These are phyloP conservation scores for Vigna reflexopilosa DNA, from an alignment of 306 rosid species.

Conservation along the genomic window DNA sequence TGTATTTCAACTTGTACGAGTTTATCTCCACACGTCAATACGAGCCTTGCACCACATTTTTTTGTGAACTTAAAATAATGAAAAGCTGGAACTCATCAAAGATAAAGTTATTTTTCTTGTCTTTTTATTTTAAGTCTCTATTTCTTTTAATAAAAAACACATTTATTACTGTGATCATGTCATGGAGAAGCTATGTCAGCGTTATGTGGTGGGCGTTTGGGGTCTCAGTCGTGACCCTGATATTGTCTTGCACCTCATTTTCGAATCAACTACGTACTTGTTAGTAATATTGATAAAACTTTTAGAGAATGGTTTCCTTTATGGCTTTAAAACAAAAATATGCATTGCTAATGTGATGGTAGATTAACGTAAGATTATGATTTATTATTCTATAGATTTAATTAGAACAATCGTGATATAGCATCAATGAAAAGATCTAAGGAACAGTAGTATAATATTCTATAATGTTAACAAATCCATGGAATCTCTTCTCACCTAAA, in stretches of 20 bases:
- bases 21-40: constrained; percentile 38
- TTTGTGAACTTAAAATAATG: constrained; percentile 47
- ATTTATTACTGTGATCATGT: neutral
- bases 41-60: constrained; percentile 45
- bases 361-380: no score
- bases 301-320: neutral
- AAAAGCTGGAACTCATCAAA: constrained; percentile 33
- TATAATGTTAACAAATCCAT: neutral
- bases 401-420: no score
- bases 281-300: neutral
- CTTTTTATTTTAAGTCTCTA: no score
- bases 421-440: no score
- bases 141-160: neutral
- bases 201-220: no score
- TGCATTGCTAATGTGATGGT: no score
- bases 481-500: neutral
- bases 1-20: constrained; percentile 48
- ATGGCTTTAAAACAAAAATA: no score
- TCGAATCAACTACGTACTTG: neutral
- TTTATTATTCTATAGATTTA: no score
- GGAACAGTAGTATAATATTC: no score
- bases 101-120: neutral
- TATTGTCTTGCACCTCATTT: neutral
- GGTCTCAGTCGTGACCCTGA: neutral
- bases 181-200: neutral